Percentiles rank a stretch among this genome's conserved stretches.
Conservation (phyloP, 352 stramenopile genomes). For the Pythium diclinum region DNA sequence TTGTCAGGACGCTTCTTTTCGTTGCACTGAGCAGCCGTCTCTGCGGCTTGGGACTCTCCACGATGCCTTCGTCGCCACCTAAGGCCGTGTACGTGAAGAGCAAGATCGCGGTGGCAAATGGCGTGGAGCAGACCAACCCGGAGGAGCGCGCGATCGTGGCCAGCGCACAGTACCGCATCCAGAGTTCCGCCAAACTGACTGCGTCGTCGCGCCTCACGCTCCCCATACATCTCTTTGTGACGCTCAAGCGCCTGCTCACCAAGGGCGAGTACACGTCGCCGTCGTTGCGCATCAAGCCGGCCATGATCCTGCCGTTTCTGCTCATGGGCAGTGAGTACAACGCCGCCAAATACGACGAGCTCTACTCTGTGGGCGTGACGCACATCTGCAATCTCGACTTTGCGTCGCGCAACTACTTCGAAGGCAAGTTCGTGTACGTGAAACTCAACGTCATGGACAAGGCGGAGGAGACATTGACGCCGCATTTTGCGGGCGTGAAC, state of each 20-base stretch:
- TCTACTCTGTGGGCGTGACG: conserved; percentile 26
- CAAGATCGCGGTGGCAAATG: conserved; percentile 21
- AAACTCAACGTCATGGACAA: conserved; percentile 28
- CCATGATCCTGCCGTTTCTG: conserved; percentile 20
- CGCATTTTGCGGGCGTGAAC: conserved; percentile 26
- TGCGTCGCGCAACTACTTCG: conserved; percentile 30
- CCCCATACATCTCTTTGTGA: conserved; percentile 20
- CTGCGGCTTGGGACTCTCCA: background rate
- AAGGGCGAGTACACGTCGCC: background rate
- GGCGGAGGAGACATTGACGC: conserved; percentile 11
- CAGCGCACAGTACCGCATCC: conserved; percentile 28
- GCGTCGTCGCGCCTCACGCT: conserved; percentile 3
- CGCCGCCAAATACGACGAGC: conserved; percentile 23
- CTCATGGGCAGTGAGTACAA: conserved; percentile 26
- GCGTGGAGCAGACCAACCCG: conserved; percentile 25
- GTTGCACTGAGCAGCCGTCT: background rate
- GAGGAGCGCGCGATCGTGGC: conserved; percentile 27
- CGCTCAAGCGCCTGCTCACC: conserved; percentile 14
- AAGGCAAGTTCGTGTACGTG: conserved; percentile 34
- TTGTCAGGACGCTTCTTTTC: background rate
- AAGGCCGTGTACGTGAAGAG: conserved; percentile 32
- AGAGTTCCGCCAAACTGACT: background rate
- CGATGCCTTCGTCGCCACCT: conserved; percentile 19
- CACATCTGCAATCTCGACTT: conserved; percentile 34
- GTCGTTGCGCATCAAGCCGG: conserved; percentile 2